Evolutionary conservation across 2,329 filamentous ascomycete genomes (phyloP), one percentile per base, ranked within the genome.

Genomic region (Aureobasidium vineae): DNA sequence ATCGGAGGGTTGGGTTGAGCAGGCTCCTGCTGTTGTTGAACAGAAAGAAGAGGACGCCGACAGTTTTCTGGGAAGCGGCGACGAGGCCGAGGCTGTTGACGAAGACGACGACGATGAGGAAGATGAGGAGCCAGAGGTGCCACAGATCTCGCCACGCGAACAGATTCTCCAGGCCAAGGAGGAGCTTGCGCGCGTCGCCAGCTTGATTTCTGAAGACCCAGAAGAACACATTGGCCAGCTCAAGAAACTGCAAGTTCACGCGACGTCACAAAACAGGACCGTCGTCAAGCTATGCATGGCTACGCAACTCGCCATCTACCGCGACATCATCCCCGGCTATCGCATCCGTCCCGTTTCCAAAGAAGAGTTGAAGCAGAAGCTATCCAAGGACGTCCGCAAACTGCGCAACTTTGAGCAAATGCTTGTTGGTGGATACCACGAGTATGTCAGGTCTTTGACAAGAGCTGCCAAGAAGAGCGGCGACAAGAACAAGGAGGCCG

Each of bases 311-410:
- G 86, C 93, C 0, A 87, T 98, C 15, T 99, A 94, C 82, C 97
- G 94, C 77, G 95, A 98, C 77, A 86, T 97, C 54, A 98, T 99
- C 67, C 95, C 95, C 0, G 95, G 95, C 26, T 99, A 99, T 77
- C 86, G 95, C 68, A 98, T 99, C 80, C 88, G 95, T 21, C 90
- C 92, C 1, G 81, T 92, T 4, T 82, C 85, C 0, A 91, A 96
- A 68, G 89, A 92, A 38, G 87, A 89, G 52, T 83, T 89, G 74
- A 85, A 85, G 67, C 88, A 88, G 70, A 96, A 96, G 76, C 80
- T 98, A 1, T 97, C 93, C 5, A 97, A 97, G 76, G 95, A 98
- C 33, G 92, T 98, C 40, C 88, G 90, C 74, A 89, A 87, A 71
- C 79, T 97, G 69, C 86, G 93, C 65, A 83, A 86, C 52, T 99